Conservation (phyloP, 306 rosid species). For the Sindora glabra region DNA sequence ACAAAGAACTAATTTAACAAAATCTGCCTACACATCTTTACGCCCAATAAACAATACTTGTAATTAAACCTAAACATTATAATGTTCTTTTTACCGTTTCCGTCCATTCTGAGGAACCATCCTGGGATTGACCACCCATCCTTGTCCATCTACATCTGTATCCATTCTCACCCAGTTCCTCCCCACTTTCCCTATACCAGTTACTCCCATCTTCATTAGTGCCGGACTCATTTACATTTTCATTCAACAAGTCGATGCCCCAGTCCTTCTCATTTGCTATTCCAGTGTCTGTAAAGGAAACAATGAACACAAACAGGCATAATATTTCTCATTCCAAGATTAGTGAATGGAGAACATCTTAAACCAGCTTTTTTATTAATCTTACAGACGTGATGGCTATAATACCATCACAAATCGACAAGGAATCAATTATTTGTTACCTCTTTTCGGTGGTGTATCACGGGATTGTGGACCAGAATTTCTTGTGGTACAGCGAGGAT, state of each 20-base stretch:
- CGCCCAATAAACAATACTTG: not conserved
- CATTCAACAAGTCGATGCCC: slow-evolving; percentile 81
- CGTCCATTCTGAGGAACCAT: slow-evolving; percentile 84
- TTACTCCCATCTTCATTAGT: slow-evolving; percentile 95
- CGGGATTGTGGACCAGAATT: slow-evolving; percentile 88
- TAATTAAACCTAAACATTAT: not conserved
- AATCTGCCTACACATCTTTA: slow-evolving; percentile 10
- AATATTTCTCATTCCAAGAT: not conserved
- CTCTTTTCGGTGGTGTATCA: slow-evolving; percentile 93
- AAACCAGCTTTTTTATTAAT: not conserved
- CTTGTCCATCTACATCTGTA: slow-evolving; percentile 97
- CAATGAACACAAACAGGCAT: slow-evolving; percentile 15
- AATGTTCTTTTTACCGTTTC: slow-evolving; percentile 64
- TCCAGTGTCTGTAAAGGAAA: slow-evolving; percentile 63
- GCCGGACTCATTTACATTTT: slow-evolving; percentile 68
- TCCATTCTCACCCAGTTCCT: slow-evolving; percentile 81
- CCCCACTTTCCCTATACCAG: slow-evolving; percentile 86
- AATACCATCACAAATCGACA: not conserved
- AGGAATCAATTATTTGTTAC: slow-evolving; percentile 24
- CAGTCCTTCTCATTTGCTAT: slow-evolving; percentile 96
- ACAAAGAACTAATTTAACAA: slow-evolving; percentile 1
- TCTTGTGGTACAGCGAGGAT: slow-evolving; percentile 67
- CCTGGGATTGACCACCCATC: slow-evolving; percentile 84
- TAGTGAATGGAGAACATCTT: slow-evolving; percentile 7
- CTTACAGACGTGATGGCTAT: not conserved